These are phyloP conservation scores for Parafenestella ontariensis DNA, from an alignment of 2,329 filamentous ascomycete species.

Conservation along the genomic window DNA sequence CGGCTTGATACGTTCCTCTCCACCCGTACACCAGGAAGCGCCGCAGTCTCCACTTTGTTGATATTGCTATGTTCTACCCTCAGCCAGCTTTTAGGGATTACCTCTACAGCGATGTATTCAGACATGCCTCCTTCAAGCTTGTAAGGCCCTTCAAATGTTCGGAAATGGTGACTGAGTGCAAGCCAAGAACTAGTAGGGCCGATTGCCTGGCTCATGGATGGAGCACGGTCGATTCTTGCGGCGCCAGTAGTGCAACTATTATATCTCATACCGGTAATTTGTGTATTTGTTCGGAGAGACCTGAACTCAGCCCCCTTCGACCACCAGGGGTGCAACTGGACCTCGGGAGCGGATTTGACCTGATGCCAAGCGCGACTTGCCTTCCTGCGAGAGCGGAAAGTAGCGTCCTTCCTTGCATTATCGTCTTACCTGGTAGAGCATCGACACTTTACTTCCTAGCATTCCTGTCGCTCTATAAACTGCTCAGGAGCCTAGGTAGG, in stretches of 20 bases:
- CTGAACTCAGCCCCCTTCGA: neutral
- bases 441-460: neutral
- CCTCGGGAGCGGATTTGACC: neutral
- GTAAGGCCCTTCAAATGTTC: neutral
- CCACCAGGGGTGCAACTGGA: neutral
- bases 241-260: too few species aligned
- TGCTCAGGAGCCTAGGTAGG: too few species aligned
- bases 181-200: neutral
- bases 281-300: neutral
- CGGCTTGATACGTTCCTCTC: slow-evolving; percentile 12
- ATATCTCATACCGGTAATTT: neutral
- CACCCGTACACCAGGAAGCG: slow-evolving; percentile 1
- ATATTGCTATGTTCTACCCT: neutral
- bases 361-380: neutral
- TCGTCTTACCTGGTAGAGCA: neutral
- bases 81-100: neutral
- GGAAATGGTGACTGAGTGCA: neutral
- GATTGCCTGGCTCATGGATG: neutral
- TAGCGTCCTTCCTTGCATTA: neutral
- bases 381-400: neutral
- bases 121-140: neutral
- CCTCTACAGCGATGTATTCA: neutral
- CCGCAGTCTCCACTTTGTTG: neutral
- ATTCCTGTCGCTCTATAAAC: neutral
- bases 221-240: neutral